Base-by-base conservation (phyloP, 805 yeast species). In the Geotrichum ghanense region DNA sequence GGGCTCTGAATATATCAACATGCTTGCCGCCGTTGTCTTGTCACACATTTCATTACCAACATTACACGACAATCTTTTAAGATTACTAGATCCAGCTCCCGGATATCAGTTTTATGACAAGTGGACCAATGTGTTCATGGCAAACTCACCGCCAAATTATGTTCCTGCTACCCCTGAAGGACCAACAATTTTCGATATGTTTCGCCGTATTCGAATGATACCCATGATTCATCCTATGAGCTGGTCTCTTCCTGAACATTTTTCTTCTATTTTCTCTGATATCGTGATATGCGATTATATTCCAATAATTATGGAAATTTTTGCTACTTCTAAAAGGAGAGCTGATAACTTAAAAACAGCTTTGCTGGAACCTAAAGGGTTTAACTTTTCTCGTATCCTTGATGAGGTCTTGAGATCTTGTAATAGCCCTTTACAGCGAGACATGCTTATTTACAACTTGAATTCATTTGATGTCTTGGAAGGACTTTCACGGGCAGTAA, bases 71-170 rank as follows among this genome's bases (percentile, higher is more conserved):
- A 31, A 31, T 19, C 16, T 31, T 31, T 19, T 31, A 6, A 31
- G 37, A 31, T 19, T 31, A n/a, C 16, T 31, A 16, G 37, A 31
- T 31, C 37, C 37, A n/a, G 10, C 37, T 12, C 37, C 12, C 12
- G 37, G 37, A 19, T 31, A 31, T 31, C 37, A 31, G 19, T 31
- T 31, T 31, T 31, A 31, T 31, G 37, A 31, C 37, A 31, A 31
- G 16, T 31, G 37, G 37, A 31, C 37, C 10, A 31, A 31, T 31
- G 37, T 31, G 12, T 31, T 31, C 16, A 31, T 31, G 37, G 37
- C 37, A 5, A 31, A 31, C 16, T 31, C 37, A n/a, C 37, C 37
- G 12, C 37, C 37, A n/a, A 31, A 31, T 31, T 31, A 31, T 31
- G 16, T 31, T 10, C 37, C 37, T 31, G 37, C 37, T 31, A 31